These are phyloP conservation scores for Glonium stellatum DNA, from an alignment of 495 filamentous ascomycete genomes.

Conservation along the genomic window DNA sequence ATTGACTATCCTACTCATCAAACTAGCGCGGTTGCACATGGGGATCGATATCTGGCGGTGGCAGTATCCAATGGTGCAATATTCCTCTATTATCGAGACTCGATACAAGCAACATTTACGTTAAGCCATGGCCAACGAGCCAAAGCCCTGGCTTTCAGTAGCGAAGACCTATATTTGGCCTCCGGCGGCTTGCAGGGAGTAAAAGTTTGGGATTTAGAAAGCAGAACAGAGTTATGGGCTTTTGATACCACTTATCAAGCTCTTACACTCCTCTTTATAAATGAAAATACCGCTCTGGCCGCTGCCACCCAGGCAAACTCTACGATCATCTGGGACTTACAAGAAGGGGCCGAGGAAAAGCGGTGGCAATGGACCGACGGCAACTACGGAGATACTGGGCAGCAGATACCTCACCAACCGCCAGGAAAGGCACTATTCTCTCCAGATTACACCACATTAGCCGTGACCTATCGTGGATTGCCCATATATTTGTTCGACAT, in stretches of 20 bases:
- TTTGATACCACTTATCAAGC: background rate
- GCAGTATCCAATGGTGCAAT: conserved; percentile 23
- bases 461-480: background rate
- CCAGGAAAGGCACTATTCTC: background rate
- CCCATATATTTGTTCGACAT: background rate
- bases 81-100: conserved; percentile 8
- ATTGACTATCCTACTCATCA: conserved; percentile 26
- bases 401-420: conserved; percentile 3
- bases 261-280: background rate
- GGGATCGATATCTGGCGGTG: conserved; percentile 27
- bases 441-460: background rate
- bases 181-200: conserved; percentile 10
- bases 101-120: conserved; percentile 26
- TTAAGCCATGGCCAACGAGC: conserved; percentile 32
- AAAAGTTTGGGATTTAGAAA: conserved; percentile 11
- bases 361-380: background rate
- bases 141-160: conserved; percentile 12
- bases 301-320: background rate
- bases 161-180: conserved; percentile 9
- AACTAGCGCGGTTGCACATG: conserved; percentile 27
- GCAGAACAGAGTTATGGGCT: background rate
- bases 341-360: background rate
- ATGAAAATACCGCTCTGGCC: background rate
- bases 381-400: background rate
- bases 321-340: conserved; percentile 1